Evolutionary conservation across 495 filamentous ascomycete species (phyloP).

Genomic region (Hypoxylon intermedium): DNA sequence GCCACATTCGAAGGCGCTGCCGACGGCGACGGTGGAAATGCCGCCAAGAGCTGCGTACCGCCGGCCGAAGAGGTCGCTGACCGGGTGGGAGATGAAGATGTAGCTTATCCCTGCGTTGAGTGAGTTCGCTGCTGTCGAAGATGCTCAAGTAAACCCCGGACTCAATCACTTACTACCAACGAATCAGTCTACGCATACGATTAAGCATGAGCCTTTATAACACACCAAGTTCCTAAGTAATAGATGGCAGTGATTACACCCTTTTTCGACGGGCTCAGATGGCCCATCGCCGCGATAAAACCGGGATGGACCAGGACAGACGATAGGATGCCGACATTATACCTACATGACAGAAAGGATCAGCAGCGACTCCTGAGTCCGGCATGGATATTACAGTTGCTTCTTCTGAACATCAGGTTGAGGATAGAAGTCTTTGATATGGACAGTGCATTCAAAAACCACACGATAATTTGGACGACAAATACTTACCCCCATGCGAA

Average conservation of each 20-base stretch:
- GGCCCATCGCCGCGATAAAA: constrained; percentile 53
- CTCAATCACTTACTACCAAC: constrained; percentile 16
- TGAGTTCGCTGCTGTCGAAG: too few relatives aligned
- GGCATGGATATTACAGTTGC: neutral
- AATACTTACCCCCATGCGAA: constrained; percentile 65
- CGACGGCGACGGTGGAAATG: constrained; percentile 53
- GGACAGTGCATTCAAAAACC: neutral
- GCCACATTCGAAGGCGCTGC: constrained; percentile 54
- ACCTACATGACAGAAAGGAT: constrained; percentile 43
- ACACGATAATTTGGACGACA: neutral
- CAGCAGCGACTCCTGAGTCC: neutral
- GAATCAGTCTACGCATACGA: constrained; percentile 1
- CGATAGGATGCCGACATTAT: constrained; percentile 64
- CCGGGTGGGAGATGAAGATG: constrained; percentile 58
- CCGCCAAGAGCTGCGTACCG: constrained; percentile 58
- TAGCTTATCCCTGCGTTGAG: constrained; percentile 48
- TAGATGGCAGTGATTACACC: constrained; percentile 65
- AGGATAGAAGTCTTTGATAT: too few relatives aligned
- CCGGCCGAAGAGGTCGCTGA: constrained; percentile 57
- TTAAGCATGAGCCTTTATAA: neutral
- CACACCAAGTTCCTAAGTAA: constrained; percentile 61
- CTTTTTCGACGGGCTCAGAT: constrained; percentile 50
- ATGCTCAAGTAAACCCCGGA: too few relatives aligned
- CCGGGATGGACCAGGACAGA: constrained; percentile 62
- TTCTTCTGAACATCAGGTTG: too few relatives aligned